phyloP scores from a whole-genome alignment of 2,329 filamentous ascomycete species.

The Nemania serpens region DNA sequence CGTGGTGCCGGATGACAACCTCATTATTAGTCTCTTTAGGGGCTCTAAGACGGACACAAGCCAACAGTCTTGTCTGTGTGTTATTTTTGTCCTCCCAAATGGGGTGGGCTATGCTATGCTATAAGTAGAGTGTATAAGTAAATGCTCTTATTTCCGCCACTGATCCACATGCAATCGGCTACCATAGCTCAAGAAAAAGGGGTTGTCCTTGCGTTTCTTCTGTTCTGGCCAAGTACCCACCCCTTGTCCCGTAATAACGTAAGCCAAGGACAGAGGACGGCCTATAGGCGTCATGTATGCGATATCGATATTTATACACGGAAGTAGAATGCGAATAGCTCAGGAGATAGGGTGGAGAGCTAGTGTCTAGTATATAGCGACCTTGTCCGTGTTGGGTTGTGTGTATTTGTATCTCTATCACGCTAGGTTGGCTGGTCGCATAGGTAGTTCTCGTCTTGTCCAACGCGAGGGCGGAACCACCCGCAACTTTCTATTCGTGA shows the following conservation, averaged over 20 bases:
- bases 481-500: slow-evolving; percentile 18
- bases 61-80: neutral
- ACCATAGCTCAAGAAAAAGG: neutral
- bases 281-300: neutral
- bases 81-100: no score
- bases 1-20: neutral
- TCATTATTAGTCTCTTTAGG: neutral
- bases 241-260: neutral
- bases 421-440: neutral
- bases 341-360: neutral
- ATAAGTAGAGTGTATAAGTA: neutral
- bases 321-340: neutral
- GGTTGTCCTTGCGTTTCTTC: no score
- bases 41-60: neutral
- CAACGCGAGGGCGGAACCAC: slow-evolving; percentile 8
- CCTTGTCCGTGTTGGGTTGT: neutral
- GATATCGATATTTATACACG: neutral
- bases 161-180: neutral
- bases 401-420: neutral
- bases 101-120: no score
- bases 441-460: neutral
- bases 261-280: neutral
- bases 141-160: neutral
- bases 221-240: neutral
- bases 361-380: neutral